These are phyloP conservation scores for Sporothrix phasma DNA, from an alignment of 2,329 filamentous ascomycete genomes.

Conservation along the genomic window DNA sequence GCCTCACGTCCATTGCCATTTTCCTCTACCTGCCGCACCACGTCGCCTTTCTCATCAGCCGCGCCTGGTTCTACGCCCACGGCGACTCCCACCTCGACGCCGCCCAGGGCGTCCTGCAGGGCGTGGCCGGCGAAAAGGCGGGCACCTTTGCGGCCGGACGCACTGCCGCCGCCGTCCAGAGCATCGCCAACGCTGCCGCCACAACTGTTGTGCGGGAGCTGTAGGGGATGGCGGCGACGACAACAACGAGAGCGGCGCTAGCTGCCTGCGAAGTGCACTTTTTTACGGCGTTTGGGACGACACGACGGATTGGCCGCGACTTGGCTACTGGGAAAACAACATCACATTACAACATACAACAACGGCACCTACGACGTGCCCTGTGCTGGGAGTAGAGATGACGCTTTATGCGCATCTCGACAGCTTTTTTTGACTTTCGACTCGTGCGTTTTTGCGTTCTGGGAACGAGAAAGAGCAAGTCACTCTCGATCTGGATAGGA, in stretches of 20 bases:
- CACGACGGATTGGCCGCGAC: too few relatives aligned
- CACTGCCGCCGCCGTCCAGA: constrained; percentile 22
- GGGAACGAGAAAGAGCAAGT: not conserved
- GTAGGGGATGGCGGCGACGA: constrained; percentile 17
- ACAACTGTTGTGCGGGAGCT: constrained; percentile 31
- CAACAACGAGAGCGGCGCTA: not conserved
- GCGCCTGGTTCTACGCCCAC: constrained; percentile 90
- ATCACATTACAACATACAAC: too few relatives aligned
- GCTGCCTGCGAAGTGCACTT: too few relatives aligned
- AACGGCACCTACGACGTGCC: too few relatives aligned
- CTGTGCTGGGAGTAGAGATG: too few relatives aligned
- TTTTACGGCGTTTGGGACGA: too few relatives aligned
- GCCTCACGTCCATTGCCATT: constrained; percentile 75
- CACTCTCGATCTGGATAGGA: constrained; percentile 1
- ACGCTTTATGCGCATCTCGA: too few relatives aligned
- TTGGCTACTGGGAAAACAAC: too few relatives aligned
- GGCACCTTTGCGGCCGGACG: constrained; percentile 32
- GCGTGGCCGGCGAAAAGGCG: constrained; percentile 25
- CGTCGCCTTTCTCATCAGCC: constrained; percentile 67
- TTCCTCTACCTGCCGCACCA: constrained; percentile 92
- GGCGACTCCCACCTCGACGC: constrained; percentile 51
- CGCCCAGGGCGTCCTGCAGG: constrained; percentile 36
- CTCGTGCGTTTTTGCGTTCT: too few relatives aligned
- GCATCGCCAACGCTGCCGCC: constrained; percentile 23
- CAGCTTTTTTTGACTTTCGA: too few relatives aligned